Evolutionary conservation across 768 basidiomycete species (phyloP).

Genomic region (Boletus subparvulus): DNA sequence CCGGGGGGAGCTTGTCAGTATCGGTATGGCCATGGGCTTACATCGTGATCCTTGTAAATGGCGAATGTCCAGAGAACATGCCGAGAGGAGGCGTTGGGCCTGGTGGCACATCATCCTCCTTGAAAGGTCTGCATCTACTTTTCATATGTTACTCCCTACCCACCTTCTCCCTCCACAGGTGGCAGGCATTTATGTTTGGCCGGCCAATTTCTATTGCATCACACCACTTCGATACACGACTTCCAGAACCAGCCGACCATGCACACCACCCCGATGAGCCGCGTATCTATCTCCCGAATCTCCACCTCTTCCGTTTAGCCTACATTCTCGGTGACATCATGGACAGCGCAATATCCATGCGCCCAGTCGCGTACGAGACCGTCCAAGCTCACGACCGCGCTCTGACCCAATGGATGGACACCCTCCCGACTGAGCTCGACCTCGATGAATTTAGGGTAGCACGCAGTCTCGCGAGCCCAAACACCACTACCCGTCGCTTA

Average conservation of each 20-base stretch:
- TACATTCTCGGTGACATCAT: constrained; percentile 82
- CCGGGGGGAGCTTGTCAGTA: constrained; percentile 68
- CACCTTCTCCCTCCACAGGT: constrained; percentile 42
- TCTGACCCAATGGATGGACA: constrained; percentile 72
- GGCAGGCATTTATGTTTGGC: constrained; percentile 89
- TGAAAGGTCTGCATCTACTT: constrained; percentile 56
- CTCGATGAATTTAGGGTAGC: constrained; percentile 76
- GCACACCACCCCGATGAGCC: constrained; percentile 47
- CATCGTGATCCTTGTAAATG: constrained; percentile 85
- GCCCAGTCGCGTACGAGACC: constrained; percentile 74
- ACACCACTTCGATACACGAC: constrained; percentile 80
- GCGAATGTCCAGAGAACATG: constrained; percentile 64
- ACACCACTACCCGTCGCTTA: constrained; percentile 57
- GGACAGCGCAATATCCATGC: constrained; percentile 79
- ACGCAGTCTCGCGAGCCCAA: constrained; percentile 64
- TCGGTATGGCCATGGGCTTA: constrained; percentile 79
- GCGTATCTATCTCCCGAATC: constrained; percentile 70
- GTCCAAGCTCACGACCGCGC: constrained; percentile 71
- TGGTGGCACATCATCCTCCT: constrained; percentile 89
- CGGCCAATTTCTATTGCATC: constrained; percentile 73
- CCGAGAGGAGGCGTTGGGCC: constrained; percentile 81
- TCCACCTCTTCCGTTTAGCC: constrained; percentile 74
- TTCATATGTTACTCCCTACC: constrained; percentile 4
- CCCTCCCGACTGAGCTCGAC: constrained; percentile 70
- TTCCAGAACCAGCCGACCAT: constrained; percentile 64